Evolutionary conservation across 768 basidiomycete genomes (phyloP), one percentile per base, ranked within the genome.

Genomic region (Mycena capillaripes): DNA sequence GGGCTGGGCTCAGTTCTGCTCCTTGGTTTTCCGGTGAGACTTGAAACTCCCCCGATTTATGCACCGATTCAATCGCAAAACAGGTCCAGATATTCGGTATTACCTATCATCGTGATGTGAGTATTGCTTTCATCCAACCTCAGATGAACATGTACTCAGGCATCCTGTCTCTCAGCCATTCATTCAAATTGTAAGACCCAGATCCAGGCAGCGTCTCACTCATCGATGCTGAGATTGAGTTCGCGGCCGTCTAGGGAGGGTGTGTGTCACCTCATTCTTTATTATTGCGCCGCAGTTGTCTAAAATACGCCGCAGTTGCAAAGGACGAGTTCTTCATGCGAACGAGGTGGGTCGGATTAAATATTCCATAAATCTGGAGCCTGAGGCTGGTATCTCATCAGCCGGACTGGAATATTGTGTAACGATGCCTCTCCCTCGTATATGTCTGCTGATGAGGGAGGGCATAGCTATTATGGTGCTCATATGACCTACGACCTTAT

Each of bases 381-480:
- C 56, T 46, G 2, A 27, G 52, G 52, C 62, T 64, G 21, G 50
- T 58, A 59, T 16, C 38, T 36, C 25, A 14, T 10, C 30, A 71
- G 70, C 64, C 59, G n/a, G 64, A 71, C 27, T 71, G 70, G 70
- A 71, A 71, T 34, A 71, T 71, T 19, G 70, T 71, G 64, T 71
- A 30, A 40, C 27, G 38, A 16, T 58, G 0, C 16, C 44, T 55
- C 16, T n/a, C 25, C 21, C 32, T 44, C 0, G 38, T 7, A 30
- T 57, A 17, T 44, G 21, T 16, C 48, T 14, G 7, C 34, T 68
- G 27, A 68, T 9, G 27, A 9, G 25, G n/a, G 34, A 16, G n/a
- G 23, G 29, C 38, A 11, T 14, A 71, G 70, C 23, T 70, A 66
- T 66, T 71, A 71, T 25, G 48, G 58, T 9, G 50, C 64, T 3